Conservation (phyloP, 345 rosid species). For the Streptanthus diversifolius region DNA sequence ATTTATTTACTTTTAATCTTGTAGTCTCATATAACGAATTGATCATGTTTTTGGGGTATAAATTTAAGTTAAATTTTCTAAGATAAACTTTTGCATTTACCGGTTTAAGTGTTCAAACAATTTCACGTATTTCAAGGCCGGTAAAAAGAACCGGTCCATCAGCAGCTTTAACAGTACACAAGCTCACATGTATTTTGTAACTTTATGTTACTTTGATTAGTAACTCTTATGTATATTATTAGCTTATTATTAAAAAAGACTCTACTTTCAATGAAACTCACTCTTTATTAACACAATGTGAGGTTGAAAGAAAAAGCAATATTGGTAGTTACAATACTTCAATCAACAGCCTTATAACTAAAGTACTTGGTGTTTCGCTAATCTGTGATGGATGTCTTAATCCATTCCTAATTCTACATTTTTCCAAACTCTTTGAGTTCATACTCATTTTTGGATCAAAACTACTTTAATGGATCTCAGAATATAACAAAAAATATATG, state of each 20-base stretch:
- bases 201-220: slow-evolving; percentile 31
- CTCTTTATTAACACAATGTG: slow-evolving; percentile 17
- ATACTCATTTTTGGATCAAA: slow-evolving; percentile 11
- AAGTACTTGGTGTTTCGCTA: neutral
- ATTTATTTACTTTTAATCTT: neutral
- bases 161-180: slow-evolving; percentile 34
- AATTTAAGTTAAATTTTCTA: neutral
- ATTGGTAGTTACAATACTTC: slow-evolving; percentile 20
- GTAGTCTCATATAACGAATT: neutral
- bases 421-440: neutral
- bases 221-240: slow-evolving; percentile 25
- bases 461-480: neutral
- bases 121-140: slow-evolving; percentile 21
- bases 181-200: slow-evolving; percentile 24
- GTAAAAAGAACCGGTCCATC: slow-evolving; percentile 27
- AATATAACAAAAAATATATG: neutral
- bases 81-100: neutral
- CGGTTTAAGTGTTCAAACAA: slow-evolving; percentile 6
- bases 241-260: slow-evolving; percentile 27
- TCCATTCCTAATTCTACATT: slow-evolving; percentile 12
- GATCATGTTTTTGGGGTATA: neutral
- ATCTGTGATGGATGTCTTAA: slow-evolving; percentile 27
- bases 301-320: slow-evolving; percentile 6
- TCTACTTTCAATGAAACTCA: slow-evolving; percentile 25
- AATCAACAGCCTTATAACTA: slow-evolving; percentile 11